phyloP scores from a whole-genome alignment of 164 flowering plant species.

The Cinnamomum micranthum region DNA sequence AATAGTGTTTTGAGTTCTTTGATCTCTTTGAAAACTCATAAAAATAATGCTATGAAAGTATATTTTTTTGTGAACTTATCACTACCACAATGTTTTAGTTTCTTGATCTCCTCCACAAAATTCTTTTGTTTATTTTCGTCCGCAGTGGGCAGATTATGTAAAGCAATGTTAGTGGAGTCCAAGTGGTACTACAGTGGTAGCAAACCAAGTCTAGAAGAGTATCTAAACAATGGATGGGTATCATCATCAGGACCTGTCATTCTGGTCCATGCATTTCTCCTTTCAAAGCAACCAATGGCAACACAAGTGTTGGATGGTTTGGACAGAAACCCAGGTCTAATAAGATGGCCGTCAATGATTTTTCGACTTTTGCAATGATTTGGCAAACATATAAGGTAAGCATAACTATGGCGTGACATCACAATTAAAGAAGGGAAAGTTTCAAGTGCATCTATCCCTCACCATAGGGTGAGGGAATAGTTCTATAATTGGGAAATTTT shows the following conservation, averaged over 20 bases:
- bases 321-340: neutral
- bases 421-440: too few relatives aligned
- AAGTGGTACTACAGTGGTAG: constrained; percentile 25
- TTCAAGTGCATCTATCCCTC: too few relatives aligned
- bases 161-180: constrained; percentile 25
- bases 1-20: too few relatives aligned
- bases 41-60: too few relatives aligned
- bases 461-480: too few relatives aligned
- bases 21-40: too few relatives aligned
- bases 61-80: too few relatives aligned
- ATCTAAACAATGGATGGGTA: constrained; percentile 31
- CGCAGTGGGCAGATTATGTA: constrained; percentile 9
- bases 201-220: constrained; percentile 28
- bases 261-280: constrained; percentile 17
- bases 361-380: constrained; percentile 12
- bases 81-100: too few relatives aligned
- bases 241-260: constrained; percentile 37
- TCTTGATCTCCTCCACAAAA: too few relatives aligned
- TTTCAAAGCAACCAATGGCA: neutral
- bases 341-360: constrained; percentile 3
- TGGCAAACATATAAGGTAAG: neutral
- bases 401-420: neutral
- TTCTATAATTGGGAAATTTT: too few relatives aligned
- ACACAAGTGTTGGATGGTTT: constrained; percentile 11
- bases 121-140: neutral